These are phyloP conservation scores for Aegilops umbellulata DNA, from an alignment of 176 grass and related monocot genomes.

Conservation along the genomic window DNA sequence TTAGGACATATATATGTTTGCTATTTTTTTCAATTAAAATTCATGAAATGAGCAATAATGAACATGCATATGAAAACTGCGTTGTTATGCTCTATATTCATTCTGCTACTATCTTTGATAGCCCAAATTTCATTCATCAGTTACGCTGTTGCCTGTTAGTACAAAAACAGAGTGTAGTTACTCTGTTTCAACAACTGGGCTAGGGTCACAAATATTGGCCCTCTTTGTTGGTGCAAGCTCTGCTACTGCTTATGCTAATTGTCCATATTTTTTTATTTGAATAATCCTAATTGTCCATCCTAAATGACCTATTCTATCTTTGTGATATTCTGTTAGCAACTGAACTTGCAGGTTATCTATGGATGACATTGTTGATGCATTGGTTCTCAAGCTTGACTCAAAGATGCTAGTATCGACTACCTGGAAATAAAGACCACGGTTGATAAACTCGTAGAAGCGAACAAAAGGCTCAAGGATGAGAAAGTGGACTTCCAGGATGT, in stretches of 20 bases:
- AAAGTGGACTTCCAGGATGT: background rate
- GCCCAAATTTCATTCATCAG: background rate
- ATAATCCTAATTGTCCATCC: too few relatives aligned
- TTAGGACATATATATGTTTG: background rate
- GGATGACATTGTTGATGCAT: background rate
- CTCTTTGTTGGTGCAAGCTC: too few relatives aligned
- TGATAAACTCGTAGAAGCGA: background rate
- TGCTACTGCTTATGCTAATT: background rate
- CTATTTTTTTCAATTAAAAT: background rate
- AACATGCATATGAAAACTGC: background rate
- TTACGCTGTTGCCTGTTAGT: background rate
- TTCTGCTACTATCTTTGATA: background rate
- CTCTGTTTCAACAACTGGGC: background rate
- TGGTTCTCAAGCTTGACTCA: constrained; percentile 10
- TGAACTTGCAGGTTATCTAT: background rate
- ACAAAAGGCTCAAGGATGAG: constrained; percentile 1
- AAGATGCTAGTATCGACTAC: constrained; percentile 10
- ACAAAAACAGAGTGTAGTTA: background rate
- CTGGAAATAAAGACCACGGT: constrained; percentile 5
- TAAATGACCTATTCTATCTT: background rate
- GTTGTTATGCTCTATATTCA: background rate
- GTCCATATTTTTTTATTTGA: too few relatives aligned
- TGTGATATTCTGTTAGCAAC: background rate
- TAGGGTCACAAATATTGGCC: background rate
- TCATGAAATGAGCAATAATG: background rate